Evolutionary conservation across 1,139 yeast species (phyloP).

Genomic region (Arxiozyma heterogenica): DNA sequence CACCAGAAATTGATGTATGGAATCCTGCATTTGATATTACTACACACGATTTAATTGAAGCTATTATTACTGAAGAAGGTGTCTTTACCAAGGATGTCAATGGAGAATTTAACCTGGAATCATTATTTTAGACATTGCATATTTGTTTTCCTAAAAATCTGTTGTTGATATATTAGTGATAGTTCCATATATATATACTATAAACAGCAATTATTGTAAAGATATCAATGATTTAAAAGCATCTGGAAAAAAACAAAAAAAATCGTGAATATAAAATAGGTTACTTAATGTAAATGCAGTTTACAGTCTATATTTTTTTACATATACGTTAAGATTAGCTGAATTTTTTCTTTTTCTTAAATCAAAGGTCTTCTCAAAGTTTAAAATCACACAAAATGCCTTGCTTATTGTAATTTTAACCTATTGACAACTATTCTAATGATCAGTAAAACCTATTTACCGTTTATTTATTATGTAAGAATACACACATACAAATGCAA

Average conservation of each 20-base stretch:
- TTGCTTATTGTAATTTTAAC: neutral
- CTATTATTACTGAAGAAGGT: conserved; percentile 75
- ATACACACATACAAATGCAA: conserved; percentile 26
- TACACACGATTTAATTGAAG: conserved; percentile 71
- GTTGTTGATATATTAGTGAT: neutral
- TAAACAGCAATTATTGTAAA: neutral
- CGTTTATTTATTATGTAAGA: too few species aligned
- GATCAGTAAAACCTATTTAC: too few species aligned
- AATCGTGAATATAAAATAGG: too few species aligned
- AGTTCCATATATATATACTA: neutral
- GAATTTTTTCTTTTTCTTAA: too few species aligned
- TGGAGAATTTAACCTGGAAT: conserved; percentile 40
- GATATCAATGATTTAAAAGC: neutral
- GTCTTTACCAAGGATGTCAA: conserved; percentile 39
- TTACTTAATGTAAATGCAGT: too few species aligned
- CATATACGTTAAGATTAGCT: too few species aligned
- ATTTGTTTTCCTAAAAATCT: neutral
- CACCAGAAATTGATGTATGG: conserved; percentile 82
- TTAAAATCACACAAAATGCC: neutral
- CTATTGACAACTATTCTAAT: neutral
- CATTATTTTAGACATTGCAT: conserved; percentile 10
- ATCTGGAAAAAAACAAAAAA: too few species aligned
- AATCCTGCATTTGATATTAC: conserved; percentile 96
- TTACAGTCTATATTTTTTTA: too few species aligned
- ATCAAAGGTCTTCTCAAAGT: too few species aligned